Evolutionary conservation across 768 basidiomycete genomes (phyloP).

Genomic region (Termitomyces sp.): DNA sequence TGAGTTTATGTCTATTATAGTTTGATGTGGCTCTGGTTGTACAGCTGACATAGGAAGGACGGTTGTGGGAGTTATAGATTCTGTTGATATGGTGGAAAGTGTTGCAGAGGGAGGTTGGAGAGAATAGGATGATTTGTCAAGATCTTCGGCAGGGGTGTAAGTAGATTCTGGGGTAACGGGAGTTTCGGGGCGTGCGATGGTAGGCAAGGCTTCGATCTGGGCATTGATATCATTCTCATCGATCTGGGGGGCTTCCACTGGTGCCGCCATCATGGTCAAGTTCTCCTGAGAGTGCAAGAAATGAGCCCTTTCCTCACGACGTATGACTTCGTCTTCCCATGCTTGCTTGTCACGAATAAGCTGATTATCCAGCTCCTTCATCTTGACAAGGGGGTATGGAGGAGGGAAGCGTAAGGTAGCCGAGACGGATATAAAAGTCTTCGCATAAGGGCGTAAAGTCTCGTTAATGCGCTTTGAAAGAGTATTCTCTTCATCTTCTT

Average conservation of each 20-base stretch:
- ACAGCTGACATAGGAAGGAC: conserved; percentile 20
- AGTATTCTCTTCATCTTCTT: conserved; percentile 63
- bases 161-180: conserved; percentile 25
- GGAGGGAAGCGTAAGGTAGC: conserved; percentile 90
- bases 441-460: conserved; percentile 77
- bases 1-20: conserved; percentile 60
- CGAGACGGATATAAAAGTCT: conserved; percentile 89
- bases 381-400: conserved; percentile 79
- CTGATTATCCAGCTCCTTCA: conserved; percentile 84
- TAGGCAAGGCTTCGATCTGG: conserved; percentile 55
- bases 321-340: conserved; percentile 85
- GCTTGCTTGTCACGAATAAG: conserved; percentile 62
- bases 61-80: neutral
- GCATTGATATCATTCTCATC: conserved; percentile 52
- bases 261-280: conserved; percentile 21
- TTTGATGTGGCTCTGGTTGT: conserved; percentile 45
- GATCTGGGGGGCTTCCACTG: conserved; percentile 18
- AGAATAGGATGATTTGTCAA: conserved; percentile 28
- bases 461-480: conserved; percentile 76
- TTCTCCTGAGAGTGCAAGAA: conserved; percentile 36
- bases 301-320: conserved; percentile 62
- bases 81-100: conserved; percentile 17
- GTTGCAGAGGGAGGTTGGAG: conserved; percentile 13
- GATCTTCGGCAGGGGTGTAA: conserved; percentile 22
- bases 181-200: conserved; percentile 25